Base-by-base conservation (phyloP, 129 eudicot species). In the Rutidosis leptorrhynchoides region DNA sequence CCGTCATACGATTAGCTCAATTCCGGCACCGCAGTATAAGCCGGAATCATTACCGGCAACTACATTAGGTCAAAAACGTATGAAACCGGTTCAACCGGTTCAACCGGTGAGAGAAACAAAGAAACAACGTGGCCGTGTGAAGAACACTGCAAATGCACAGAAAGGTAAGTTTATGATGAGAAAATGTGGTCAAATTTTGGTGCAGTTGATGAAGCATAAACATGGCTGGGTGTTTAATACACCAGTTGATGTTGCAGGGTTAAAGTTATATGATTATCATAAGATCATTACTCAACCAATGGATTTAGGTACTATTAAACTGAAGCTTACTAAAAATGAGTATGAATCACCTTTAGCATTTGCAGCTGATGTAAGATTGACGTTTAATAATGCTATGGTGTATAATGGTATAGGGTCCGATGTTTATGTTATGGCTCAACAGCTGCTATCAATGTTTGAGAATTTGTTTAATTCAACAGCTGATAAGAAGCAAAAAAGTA, bases 271-370 rank as follows among this genome's bases (percentile, higher is more conserved):
- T 25, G 85, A 86, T 73, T 86, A 86, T 45, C 68, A 78, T 57
- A 59, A 27, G 1, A 32, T 86, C 2, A 78, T 86, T 24, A 67
- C 23, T 19, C 57, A 32, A 4, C 94, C 94, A 0, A 86, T 86
- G 89, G 95, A 86, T 59, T 79, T 86, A 1, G 95, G 95, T 0
- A 83, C 95, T 0, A 77, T 86, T 20, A 83, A 86, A 28, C 15
- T 29, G 3, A 83, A 65, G 65, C 73, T 86, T 12, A 52, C 45
- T 7, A 75, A 62, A 30, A 64, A 77, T 8, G 78, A 11, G 53
- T 86, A 86, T 17, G 49, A 49, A 4, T 49, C 77, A 0, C 83
- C 84, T 0, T 7, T 64, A 2, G 89, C 78, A 1, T 86, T 86
- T 73, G 95, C 95, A 1, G 54, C 74, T 11, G 89, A 86, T 51